These are phyloP conservation scores for Dentipellis sp. DNA, from an alignment of 768 basidiomycete genomes.

Conservation along the genomic window DNA sequence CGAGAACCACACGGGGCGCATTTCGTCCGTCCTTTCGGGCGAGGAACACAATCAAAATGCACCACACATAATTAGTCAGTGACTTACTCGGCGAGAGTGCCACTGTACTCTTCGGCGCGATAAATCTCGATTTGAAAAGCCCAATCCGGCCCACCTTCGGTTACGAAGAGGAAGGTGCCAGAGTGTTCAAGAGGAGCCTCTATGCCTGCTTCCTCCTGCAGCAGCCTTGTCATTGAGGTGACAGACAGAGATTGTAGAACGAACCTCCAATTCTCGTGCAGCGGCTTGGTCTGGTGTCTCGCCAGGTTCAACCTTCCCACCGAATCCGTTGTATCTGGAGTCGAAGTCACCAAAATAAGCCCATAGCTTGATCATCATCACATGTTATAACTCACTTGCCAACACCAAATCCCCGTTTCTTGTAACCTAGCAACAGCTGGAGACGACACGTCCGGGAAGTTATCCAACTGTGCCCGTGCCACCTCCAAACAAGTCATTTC, in stretches of 20 bases:
- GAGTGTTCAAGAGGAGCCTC: constrained; percentile 51
- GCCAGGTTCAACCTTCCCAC: constrained; percentile 74
- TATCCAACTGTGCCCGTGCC: neutral
- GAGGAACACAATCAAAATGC: neutral
- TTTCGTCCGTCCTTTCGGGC: constrained; percentile 69
- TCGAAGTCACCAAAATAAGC: neutral
- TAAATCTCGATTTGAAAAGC: constrained; percentile 72
- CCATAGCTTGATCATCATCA: neutral
- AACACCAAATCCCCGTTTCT: constrained; percentile 71
- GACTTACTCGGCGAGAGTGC: constrained; percentile 57
- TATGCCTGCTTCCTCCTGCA: constrained; percentile 82
- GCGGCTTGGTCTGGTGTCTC: constrained; percentile 69
- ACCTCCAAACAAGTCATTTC: neutral
- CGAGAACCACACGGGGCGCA: constrained; percentile 78
- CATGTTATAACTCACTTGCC: constrained; percentile 33
- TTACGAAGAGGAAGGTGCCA: constrained; percentile 59
- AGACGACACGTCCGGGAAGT: constrained; percentile 1
- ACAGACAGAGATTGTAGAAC: neutral
- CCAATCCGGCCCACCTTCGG: constrained; percentile 36
- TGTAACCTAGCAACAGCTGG: constrained; percentile 70
- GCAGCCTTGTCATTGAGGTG: neutral
- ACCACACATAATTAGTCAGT: neutral
- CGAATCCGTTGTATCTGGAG: constrained; percentile 78
- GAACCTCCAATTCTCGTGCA: constrained; percentile 59
- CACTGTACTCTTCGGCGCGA: constrained; percentile 50